Evolutionary conservation across 2,329 filamentous ascomycete species (phyloP).

Genomic region (Elsinoe arachidis): DNA sequence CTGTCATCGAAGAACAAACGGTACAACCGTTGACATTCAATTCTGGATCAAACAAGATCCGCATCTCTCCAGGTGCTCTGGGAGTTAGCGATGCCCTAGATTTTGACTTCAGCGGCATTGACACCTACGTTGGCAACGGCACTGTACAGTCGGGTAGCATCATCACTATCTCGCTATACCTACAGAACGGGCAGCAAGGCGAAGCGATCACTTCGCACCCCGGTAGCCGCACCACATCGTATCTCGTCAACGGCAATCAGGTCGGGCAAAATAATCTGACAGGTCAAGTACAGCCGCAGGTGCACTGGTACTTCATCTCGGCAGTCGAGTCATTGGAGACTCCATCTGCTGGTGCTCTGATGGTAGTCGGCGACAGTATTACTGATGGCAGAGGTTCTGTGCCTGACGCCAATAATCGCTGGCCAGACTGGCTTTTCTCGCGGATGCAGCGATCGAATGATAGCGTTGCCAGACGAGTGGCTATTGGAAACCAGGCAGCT

Average conservation of each 20-base stretch:
- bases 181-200: constrained; percentile 47
- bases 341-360: constrained; percentile 35
- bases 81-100: constrained; percentile 54
- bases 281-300: constrained; percentile 22
- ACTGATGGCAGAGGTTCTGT: constrained; percentile 56
- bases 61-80: constrained; percentile 47
- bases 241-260: constrained; percentile 51
- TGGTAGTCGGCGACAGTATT: constrained; percentile 56
- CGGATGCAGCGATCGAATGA: constrained; percentile 41
- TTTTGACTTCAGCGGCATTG: constrained; percentile 27
- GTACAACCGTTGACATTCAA: constrained; percentile 51
- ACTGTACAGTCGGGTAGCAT: constrained; percentile 42
- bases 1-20: constrained; percentile 44
- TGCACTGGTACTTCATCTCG: constrained; percentile 51
- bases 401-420: constrained; percentile 52
- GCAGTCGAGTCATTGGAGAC: constrained; percentile 49
- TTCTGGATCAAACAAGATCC: constrained; percentile 39
- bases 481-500: constrained; percentile 56
- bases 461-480: constrained; percentile 30
- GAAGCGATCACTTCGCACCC: constrained; percentile 56
- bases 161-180: constrained; percentile 52
- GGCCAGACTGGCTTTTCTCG: constrained; percentile 50
- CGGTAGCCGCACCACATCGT: constrained; percentile 55
- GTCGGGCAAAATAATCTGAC: constrained; percentile 42
- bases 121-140: constrained; percentile 6